Base-by-base conservation (phyloP, 2,329 filamentous ascomycete genomes). In the Hypoxylon sp. region DNA sequence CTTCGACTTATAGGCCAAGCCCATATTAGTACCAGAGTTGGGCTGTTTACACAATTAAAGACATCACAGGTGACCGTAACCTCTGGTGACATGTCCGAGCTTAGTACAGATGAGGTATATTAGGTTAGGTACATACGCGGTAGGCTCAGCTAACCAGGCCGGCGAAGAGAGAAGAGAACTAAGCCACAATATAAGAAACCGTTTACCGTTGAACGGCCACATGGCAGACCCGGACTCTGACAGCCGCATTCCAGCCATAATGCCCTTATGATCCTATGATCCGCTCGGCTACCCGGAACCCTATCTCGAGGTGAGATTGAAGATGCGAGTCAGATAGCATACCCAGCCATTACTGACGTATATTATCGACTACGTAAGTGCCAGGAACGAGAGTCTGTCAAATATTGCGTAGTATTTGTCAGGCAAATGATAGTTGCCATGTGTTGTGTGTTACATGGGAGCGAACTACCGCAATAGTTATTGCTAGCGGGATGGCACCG, bases 161-260 rank as follows among this genome's bases (percentile, higher is more conserved):
- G n/a, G n/a, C n/a, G n/a, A n/a, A n/a, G n/a, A n/a, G n/a, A n/a
- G n/a, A n/a, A n/a, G n/a, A n/a, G n/a, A n/a, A n/a, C n/a, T 41
- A 58, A 64, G 61, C 61, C 61, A 64, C 61, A 64, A 64, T 64
- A 64, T 62, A 64, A 55, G 26, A 43, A 49, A 62, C 61, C 61
- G 61, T 64, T 64, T 49, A 62, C 61, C 61, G 61, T 64, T 64
- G 61, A 62, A 62, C 59, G 55, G 62, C 61, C 61, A 64, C 61
- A 64, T 64, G 61, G 61, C 61, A 58, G 27, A 26, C 48, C 35
- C 45, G 50, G 51, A 54, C 45, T 45, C 33, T 49, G 56, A 52
- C 58, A 62, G 58, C 61, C 58, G 61, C 61, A 64, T 62, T 60
- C 48, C 24, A 62, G 61, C 61, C 61, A 64, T 58, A 58, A 40